Conservation (phyloP, 495 filamentous ascomycete genomes). For the Neurospora sp. region DNA sequence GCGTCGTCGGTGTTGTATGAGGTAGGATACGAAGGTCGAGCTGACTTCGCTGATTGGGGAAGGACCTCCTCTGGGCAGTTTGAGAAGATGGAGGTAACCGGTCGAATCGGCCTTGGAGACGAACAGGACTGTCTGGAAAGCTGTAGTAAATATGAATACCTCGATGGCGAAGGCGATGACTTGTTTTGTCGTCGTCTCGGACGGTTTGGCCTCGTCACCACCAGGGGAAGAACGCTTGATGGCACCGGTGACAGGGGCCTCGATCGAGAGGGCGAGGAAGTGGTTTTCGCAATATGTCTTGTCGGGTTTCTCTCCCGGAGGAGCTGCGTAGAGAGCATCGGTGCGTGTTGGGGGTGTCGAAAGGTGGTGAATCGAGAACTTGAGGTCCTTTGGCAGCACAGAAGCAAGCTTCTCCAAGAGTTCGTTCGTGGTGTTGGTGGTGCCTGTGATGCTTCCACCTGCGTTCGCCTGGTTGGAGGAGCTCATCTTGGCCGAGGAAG, state of each 20-base stretch:
- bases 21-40: constrained; percentile 62
- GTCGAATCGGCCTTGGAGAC: constrained; percentile 97
- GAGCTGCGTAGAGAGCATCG: constrained; percentile 66
- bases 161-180: constrained; percentile 44
- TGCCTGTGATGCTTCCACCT: constrained; percentile 1
- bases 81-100: constrained; percentile 63
- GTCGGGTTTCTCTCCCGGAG: constrained; percentile 56
- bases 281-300: constrained; percentile 81
- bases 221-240: constrained; percentile 20
- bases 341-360: constrained; percentile 71
- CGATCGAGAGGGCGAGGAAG: constrained; percentile 66
- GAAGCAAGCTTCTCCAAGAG: constrained; percentile 50
- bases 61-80: constrained; percentile 46
- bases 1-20: constrained; percentile 56
- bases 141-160: constrained; percentile 61
- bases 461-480: background rate
- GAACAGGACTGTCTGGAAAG: constrained; percentile 75
- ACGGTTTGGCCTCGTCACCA: constrained; percentile 15
- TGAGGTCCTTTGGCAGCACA: constrained; percentile 56
- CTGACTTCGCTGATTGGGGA: constrained; percentile 66
- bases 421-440: background rate
- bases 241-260: constrained; percentile 3
- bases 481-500: background rate
- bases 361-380: constrained; percentile 72
- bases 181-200: constrained; percentile 1